These are phyloP conservation scores for Rubroboletus pulcherrimus DNA, from an alignment of 768 basidiomycete species.

Conservation along the genomic window DNA sequence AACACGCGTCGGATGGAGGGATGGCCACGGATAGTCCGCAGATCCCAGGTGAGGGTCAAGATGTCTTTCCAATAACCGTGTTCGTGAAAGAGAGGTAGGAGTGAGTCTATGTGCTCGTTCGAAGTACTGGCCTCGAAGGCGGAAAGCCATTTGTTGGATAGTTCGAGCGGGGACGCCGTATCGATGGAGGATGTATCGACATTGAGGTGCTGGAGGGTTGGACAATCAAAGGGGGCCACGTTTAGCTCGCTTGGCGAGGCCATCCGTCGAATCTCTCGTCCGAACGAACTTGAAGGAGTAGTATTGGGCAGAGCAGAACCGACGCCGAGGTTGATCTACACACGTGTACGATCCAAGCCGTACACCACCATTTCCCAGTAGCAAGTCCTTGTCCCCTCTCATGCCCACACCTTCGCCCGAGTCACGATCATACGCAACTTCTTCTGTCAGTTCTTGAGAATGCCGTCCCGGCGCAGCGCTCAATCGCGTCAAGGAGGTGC, in stretches of 20 bases:
- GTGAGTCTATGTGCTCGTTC: not conserved
- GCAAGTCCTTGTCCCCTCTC: too few relatives aligned
- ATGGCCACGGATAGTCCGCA: slow-evolving; percentile 44
- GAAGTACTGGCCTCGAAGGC: slow-evolving; percentile 10
- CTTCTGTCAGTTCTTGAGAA: too few relatives aligned
- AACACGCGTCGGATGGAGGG: slow-evolving; percentile 36
- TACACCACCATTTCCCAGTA: too few relatives aligned
- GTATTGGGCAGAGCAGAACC: too few relatives aligned
- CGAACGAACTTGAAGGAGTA: not conserved
- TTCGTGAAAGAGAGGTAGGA: slow-evolving; percentile 19
- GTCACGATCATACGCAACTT: too few relatives aligned
- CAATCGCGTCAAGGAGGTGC: too few relatives aligned
- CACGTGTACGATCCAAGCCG: too few relatives aligned
- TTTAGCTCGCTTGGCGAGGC: not conserved
- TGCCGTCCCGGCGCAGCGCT: too few relatives aligned
- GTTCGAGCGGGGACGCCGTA: slow-evolving; percentile 3
- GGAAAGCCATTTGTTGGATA: slow-evolving; percentile 17
- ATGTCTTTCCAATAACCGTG: slow-evolving; percentile 48
- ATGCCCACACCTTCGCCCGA: too few relatives aligned
- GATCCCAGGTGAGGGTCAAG: slow-evolving; percentile 49
- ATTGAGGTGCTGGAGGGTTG: slow-evolving; percentile 19
- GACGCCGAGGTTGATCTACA: too few relatives aligned
- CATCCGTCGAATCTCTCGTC: not conserved
- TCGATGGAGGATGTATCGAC: slow-evolving; percentile 13
- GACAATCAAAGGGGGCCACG: slow-evolving; percentile 14